Evolutionary conservation across 2,329 filamentous ascomycete species (phyloP).

Genomic region (Botrytis aclada): DNA sequence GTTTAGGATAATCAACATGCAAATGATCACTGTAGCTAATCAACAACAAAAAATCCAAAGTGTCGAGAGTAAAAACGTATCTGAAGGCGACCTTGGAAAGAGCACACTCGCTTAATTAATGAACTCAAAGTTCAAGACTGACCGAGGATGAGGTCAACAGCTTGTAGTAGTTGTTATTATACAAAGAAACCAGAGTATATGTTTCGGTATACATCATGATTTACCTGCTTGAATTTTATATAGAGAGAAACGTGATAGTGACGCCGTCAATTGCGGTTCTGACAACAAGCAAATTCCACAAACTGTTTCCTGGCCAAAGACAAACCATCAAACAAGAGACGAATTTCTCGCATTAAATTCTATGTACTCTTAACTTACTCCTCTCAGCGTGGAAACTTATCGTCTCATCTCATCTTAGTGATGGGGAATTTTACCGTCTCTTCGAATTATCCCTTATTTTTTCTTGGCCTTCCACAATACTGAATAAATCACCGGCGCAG

Average conservation of each 20-base stretch:
- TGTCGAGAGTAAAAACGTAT: not conserved
- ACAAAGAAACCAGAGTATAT: accelerated
- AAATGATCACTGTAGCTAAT: not conserved
- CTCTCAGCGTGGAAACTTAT: accelerated
- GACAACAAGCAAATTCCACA: not conserved
- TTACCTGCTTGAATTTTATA: not conserved
- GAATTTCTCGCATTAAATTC: too few species aligned
- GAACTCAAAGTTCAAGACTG: not conserved
- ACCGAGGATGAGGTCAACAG: not conserved
- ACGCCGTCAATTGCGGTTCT: too few species aligned
- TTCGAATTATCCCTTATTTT: too few species aligned
- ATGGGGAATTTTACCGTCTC: accelerated
- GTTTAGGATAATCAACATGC: not conserved
- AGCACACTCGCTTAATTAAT: not conserved
- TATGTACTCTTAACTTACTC: accelerated
- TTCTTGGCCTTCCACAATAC: too few species aligned
- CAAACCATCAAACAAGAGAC: too few species aligned
- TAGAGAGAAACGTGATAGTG: not conserved
- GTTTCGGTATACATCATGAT: not conserved
- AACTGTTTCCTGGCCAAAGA: accelerated
- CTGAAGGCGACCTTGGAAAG: not conserved
- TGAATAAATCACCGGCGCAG: too few species aligned
- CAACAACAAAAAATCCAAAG: too few species aligned
- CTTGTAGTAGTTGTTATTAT: accelerated
- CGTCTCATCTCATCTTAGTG: too few species aligned